phyloP scores from a whole-genome alignment of 345 rosid species.

The Litchi chinensis region DNA sequence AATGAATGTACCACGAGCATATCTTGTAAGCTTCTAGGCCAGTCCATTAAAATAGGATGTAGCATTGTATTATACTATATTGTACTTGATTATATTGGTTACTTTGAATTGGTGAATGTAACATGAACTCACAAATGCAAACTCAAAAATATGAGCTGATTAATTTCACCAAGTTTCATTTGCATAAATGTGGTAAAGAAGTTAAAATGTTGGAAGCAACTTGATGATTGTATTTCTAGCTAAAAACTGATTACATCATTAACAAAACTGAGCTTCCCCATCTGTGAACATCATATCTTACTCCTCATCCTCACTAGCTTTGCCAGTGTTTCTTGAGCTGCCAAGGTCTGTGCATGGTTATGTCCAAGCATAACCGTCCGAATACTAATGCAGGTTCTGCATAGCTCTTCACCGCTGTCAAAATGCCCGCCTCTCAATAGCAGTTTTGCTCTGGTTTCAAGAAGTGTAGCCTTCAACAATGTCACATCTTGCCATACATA shows the following conservation, averaged over 20 bases:
- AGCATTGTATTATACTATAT: too few species aligned
- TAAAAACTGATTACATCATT: constrained; percentile 20
- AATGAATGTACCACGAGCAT: too few species aligned
- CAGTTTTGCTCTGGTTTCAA: constrained; percentile 88
- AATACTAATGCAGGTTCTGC: constrained; percentile 87
- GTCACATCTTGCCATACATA: constrained; percentile 95
- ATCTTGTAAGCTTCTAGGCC: neutral
- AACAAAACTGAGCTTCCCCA: constrained; percentile 37
- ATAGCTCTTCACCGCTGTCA: constrained; percentile 80
- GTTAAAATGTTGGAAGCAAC: constrained; percentile 6
- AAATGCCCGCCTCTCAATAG: constrained; percentile 85
- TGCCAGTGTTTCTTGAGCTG: constrained; percentile 93
- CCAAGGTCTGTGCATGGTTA: constrained; percentile 74
- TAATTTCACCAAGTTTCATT: neutral
- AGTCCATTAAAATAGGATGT: neutral
- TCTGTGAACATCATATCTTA: constrained; percentile 51
- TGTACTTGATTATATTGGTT: neutral
- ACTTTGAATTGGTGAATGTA: too few species aligned
- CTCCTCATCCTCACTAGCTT: constrained; percentile 90
- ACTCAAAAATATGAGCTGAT: neutral
- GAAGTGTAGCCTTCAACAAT: constrained; percentile 68
- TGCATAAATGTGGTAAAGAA: neutral
- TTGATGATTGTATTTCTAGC: constrained; percentile 13
- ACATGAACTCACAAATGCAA: neutral
- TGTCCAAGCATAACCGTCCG: constrained; percentile 94